Conservation (phyloP, 768 basidiomycete species). For the Lyophyllum decastes region DNA sequence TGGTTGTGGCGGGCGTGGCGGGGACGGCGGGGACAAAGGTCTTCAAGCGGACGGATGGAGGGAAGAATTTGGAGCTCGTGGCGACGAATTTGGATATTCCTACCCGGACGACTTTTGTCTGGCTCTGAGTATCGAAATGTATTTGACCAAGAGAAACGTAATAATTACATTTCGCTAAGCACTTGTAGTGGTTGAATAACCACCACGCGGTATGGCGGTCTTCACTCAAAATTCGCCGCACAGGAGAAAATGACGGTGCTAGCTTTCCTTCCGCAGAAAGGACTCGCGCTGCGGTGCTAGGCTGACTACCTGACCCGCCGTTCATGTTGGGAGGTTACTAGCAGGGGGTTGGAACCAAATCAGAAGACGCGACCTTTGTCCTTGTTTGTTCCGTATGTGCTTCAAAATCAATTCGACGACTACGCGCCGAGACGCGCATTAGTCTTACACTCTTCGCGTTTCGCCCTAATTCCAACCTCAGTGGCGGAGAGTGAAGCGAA, state of each 20-base stretch:
- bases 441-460: background rate
- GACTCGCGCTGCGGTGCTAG: no score
- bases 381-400: background rate
- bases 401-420: no score
- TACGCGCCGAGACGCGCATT: no score
- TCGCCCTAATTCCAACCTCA: background rate
- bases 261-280: no score
- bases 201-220: no score
- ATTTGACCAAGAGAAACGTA: background rate
- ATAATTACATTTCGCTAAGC: no score
- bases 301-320: no score
- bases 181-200: no score
- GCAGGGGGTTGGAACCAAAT: background rate
- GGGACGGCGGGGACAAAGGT: slow-evolving; percentile 54
- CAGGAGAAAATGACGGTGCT: no score
- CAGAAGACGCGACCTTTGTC: background rate
- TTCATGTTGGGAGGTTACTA: no score
- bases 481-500: background rate
- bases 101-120: slow-evolving; percentile 56
- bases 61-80: slow-evolving; percentile 49
- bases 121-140: slow-evolving; percentile 24
- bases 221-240: no score
- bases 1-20: no score
- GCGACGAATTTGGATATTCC: slow-evolving; percentile 51
- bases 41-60: slow-evolving; percentile 51